A percentile compares a stretch with the other conserved stretches of the same genome.
Evolutionary conservation across 1,139 yeast species (phyloP).

Genomic region (Hanseniaspora uvarum): DNA sequence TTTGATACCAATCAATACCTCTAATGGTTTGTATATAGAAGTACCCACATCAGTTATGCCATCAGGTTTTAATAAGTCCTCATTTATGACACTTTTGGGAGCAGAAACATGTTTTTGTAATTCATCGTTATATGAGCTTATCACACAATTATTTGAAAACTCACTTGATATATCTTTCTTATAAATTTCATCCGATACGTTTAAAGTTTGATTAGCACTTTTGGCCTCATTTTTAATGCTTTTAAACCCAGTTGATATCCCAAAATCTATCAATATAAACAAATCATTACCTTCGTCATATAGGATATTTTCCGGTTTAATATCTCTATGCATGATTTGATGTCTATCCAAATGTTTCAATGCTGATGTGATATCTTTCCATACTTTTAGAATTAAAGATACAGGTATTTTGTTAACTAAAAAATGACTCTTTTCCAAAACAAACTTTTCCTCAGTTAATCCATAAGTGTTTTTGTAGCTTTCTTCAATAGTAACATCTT

Average conservation of each 20-base stretch:
- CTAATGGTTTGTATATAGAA: conserved; percentile 75
- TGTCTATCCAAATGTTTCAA: conserved; percentile 42
- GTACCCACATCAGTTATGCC: conserved; percentile 62
- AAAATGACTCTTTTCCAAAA: not conserved
- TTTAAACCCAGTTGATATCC: conserved; percentile 40
- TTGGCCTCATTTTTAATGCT: conserved; percentile 14
- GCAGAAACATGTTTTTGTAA: too few species aligned
- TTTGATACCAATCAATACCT: conserved; percentile 58
- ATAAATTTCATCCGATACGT: too few species aligned
- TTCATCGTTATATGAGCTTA: too few species aligned
- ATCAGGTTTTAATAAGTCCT: conserved; percentile 30
- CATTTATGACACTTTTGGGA: too few species aligned
- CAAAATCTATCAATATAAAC: conserved; percentile 62
- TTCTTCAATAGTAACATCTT: too few species aligned
- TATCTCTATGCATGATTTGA: conserved; percentile 77
- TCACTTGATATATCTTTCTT: too few species aligned
- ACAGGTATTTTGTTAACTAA: conserved; percentile 1
- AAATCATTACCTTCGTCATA: conserved; percentile 32
- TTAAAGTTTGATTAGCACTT: conserved; percentile 42
- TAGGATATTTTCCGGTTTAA: conserved; percentile 72
- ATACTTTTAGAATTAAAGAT: conserved; percentile 30
- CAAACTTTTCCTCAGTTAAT: not conserved
- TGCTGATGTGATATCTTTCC: conserved; percentile 40
- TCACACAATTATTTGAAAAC: too few species aligned
- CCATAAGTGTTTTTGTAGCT: too few species aligned